A percentile compares a stretch with the other conserved stretches of the same genome.
phyloP scores from a whole-genome alignment of 2,329 filamentous ascomycete genomes.

The Periglandula ipomoeae region DNA sequence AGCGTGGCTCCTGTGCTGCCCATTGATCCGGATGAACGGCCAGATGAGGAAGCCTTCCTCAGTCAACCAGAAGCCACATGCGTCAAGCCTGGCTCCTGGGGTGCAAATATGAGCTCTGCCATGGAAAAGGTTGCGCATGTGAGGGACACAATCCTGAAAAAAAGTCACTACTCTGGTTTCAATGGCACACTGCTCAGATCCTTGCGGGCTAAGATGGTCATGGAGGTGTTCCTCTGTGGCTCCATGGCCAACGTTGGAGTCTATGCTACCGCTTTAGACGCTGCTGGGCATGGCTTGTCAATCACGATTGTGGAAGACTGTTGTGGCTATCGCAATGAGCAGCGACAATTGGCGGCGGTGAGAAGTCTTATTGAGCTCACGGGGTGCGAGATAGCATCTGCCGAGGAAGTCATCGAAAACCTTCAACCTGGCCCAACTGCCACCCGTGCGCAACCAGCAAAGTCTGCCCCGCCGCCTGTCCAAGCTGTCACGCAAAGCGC shows the following conservation, averaged over 20 bases:
- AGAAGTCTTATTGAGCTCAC: slow-evolving; percentile 64
- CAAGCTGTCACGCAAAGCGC: neutral
- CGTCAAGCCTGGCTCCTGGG: slow-evolving; percentile 34
- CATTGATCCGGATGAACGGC: slow-evolving; percentile 2
- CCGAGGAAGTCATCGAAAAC: slow-evolving; percentile 44
- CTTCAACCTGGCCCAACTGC: slow-evolving; percentile 12
- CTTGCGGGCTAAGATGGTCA: slow-evolving; percentile 80
- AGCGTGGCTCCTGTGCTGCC: neutral
- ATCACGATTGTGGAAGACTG: slow-evolving; percentile 86
- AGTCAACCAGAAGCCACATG: slow-evolving; percentile 32
- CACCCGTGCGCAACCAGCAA: slow-evolving; percentile 6
- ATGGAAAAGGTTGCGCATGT: slow-evolving; percentile 35
- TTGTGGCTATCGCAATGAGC: slow-evolving; percentile 65
- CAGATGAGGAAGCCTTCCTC: slow-evolving; percentile 37
- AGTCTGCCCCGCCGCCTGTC: neutral
- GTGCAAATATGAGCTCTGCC: slow-evolving; percentile 33
- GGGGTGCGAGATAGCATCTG: slow-evolving; percentile 57
- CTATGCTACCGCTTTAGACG: slow-evolving; percentile 85
- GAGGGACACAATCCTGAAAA: slow-evolving; percentile 47
- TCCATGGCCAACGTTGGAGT: slow-evolving; percentile 80
- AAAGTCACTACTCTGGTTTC: slow-evolving; percentile 85
- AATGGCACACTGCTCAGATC: slow-evolving; percentile 63
- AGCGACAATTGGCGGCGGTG: slow-evolving; percentile 62
- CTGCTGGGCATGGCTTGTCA: slow-evolving; percentile 76
- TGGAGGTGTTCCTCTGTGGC: slow-evolving; percentile 82